Evolutionary conservation across 352 stramenopile species (phyloP), one percentile per base, ranked within the genome.

Genomic region (Phytophthora aleatoria): DNA sequence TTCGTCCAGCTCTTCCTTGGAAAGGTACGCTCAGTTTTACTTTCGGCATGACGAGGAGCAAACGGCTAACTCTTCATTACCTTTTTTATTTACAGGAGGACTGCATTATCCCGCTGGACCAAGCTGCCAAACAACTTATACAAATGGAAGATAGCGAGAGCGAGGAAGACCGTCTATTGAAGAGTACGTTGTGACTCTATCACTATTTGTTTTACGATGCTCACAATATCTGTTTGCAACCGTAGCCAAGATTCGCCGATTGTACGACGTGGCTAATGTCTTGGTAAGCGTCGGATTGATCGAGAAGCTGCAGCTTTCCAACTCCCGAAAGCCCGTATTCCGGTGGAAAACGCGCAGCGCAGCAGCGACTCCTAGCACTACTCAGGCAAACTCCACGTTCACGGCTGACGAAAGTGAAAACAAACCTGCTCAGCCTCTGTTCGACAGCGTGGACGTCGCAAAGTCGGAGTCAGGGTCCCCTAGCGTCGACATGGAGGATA

Each of bases 191-290:
- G 9, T 8, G 5, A 50, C 8, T 33, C 20, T 31, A 0, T 27
- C 48, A 13, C 0, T 38, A 30, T 26, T 10, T 42, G 3, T 39
- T 44, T 12, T 20, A 54, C 20, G 1, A 26, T 52, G 9, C 44
- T 61, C 31, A 70, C 49, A 11, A 13, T 31, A 38, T 38, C 9
- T 61, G 11, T 20, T 42, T 57, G 27, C 16, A 8, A 57, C n/a
- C 1, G 55, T 68, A 95, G 87, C 96, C 47, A 98, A 98, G 64
- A 97, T 98, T 61, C 90, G 97, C 15, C 85, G 97, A 26, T 85
- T 99, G 27, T 99, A 99, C 61, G 97, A 99, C 59, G 97, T 99
- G 69, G 97, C 96, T 9, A 99, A 99, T 71, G 96, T 99, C 7
- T 86, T 99, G 24, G 81, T 95, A 3, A 94, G 85, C 50, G 81